phyloP scores from a whole-genome alignment of 768 basidiomycete species.

The Floccularia luteovirens region DNA sequence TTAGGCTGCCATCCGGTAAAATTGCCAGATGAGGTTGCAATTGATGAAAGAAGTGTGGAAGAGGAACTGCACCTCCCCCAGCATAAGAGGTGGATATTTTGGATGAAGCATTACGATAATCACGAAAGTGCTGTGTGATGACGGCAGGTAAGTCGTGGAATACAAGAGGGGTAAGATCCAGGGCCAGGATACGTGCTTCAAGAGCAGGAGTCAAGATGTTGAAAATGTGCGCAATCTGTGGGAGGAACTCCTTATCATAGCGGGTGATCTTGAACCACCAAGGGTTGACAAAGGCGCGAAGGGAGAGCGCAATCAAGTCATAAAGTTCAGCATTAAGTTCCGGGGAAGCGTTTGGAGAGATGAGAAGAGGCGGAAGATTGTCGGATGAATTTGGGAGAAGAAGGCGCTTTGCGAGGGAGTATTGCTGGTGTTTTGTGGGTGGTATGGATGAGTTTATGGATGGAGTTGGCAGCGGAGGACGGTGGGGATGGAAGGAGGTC shows the following conservation, averaged over 20 bases:
- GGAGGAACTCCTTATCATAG: conserved; percentile 69
- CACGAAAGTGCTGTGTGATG: conserved; percentile 67
- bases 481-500: conserved; percentile 21
- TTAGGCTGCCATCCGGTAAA: conserved; percentile 51
- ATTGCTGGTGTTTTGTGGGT: conserved; percentile 20
- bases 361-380: conserved; percentile 43
- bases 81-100: conserved; percentile 70
- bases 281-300: conserved; percentile 72
- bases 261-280: conserved; percentile 85
- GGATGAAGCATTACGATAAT: conserved; percentile 62
- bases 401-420: conserved; percentile 49
- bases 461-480: conserved; percentile 11
- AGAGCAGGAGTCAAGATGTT: conserved; percentile 50
- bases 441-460: conserved; percentile 11
- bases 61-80: conserved; percentile 49
- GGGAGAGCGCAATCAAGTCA: conserved; percentile 71
- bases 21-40: conserved; percentile 84
- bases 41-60: conserved; percentile 68
- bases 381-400: conserved; percentile 51
- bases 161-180: conserved; percentile 55
- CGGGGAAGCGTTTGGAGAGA: conserved; percentile 29
- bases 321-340: conserved; percentile 68
- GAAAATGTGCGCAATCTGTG: conserved; percentile 49
- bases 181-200: conserved; percentile 44
- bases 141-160: conserved; percentile 58